Conservation (phyloP, 805 yeast species). For the Brettanomyces sp. region DNA sequence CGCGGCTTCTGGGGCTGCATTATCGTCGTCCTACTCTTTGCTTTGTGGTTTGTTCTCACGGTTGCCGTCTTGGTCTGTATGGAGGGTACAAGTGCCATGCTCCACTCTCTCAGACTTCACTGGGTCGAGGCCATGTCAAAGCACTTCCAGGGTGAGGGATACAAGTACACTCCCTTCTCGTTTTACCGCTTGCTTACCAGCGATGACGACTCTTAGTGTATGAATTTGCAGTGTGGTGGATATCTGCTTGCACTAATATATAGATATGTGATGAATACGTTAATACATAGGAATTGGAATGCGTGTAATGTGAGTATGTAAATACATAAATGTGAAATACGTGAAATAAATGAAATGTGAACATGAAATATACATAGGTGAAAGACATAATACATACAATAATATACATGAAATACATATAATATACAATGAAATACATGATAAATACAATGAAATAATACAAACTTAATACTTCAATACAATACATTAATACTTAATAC, state of each 20-base stretch:
- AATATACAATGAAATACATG: too few species aligned
- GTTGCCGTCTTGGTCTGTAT: slow-evolving; percentile 61
- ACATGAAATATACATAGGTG: too few species aligned
- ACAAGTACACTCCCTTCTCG: slow-evolving; percentile 54
- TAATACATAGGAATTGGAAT: too few species aligned
- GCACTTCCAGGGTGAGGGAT: slow-evolving; percentile 71
- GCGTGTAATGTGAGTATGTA: too few species aligned
- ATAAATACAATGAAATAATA: too few species aligned
- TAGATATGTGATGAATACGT: too few species aligned
- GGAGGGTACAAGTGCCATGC: slow-evolving; percentile 85
- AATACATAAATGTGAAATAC: too few species aligned
- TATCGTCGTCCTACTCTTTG: slow-evolving; percentile 53
- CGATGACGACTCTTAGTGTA: slow-evolving; percentile 4
- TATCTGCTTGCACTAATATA: background rate
- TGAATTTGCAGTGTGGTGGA: background rate
- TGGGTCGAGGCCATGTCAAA: slow-evolving; percentile 83
- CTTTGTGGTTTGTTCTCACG: slow-evolving; percentile 67
- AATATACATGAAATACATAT: too few species aligned
- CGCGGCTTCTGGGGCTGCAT: slow-evolving; percentile 46
- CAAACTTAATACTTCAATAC: too few species aligned
- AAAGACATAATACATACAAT: too few species aligned
- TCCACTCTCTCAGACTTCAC: slow-evolving; percentile 66
- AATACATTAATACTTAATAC: too few species aligned
- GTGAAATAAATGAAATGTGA: too few species aligned
- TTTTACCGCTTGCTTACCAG: slow-evolving; percentile 27